phyloP scores from a whole-genome alignment of 129 eudicot species.

The Arctium minus region DNA sequence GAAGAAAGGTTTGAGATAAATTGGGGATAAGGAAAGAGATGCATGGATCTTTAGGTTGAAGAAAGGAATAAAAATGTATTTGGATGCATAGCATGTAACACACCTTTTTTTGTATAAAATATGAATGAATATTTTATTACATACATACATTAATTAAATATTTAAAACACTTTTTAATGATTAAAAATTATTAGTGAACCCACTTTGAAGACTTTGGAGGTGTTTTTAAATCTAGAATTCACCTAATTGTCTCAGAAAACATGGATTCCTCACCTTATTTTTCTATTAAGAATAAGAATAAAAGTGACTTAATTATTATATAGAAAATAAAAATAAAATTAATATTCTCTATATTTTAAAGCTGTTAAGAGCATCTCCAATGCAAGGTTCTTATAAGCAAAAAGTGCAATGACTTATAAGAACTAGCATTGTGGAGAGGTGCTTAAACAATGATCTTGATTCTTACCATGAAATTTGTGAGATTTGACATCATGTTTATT shows the following conservation, averaged over 20 bases:
- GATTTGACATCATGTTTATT: too few species aligned
- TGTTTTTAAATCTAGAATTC: not conserved
- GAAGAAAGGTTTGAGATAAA: not conserved
- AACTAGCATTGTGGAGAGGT: too few species aligned
- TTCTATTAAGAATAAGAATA: not conserved
- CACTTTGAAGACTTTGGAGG: not conserved
- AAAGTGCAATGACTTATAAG: too few species aligned
- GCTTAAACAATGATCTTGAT: too few species aligned
- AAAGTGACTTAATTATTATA: not conserved
- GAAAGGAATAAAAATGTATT: slow-evolving; percentile 14
- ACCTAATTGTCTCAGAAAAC: not conserved
- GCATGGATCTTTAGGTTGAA: slow-evolving; percentile 15
- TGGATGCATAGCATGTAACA: slow-evolving; percentile 12
- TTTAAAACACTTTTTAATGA: not conserved
- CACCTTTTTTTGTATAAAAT: not conserved
- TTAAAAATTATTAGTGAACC: not conserved
- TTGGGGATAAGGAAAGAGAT: slow-evolving; percentile 17
- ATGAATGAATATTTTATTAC: not conserved
- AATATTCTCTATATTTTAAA: not conserved
- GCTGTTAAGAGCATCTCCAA: too few species aligned
- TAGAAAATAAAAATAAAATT: not conserved
- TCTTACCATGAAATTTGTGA: too few species aligned
- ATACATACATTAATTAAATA: not conserved
- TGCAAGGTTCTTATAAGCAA: too few species aligned
- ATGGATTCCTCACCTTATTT: not conserved